Evolutionary conservation across 352 stramenopile genomes (phyloP).

Genomic region (Pilasporangium apinafurcum): DNA sequence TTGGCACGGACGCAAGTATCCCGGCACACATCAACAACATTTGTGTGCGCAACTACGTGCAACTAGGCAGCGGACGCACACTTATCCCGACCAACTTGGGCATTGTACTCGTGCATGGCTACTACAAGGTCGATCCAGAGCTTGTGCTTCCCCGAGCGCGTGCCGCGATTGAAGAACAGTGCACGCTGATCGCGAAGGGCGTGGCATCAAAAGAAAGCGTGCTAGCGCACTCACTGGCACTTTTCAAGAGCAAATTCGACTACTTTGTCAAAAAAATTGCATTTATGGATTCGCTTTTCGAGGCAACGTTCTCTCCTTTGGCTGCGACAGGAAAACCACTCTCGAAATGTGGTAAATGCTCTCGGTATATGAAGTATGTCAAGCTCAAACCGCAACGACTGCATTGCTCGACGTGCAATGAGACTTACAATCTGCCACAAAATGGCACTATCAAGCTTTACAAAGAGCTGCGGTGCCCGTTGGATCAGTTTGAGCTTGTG

Average conservation of each 20-base stretch:
- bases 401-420: slow-evolving; percentile 37
- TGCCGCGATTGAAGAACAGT: slow-evolving; percentile 80
- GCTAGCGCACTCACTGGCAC: slow-evolving; percentile 23
- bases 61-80: slow-evolving; percentile 40
- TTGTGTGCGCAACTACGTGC: slow-evolving; percentile 70
- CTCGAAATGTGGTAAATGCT: slow-evolving; percentile 47
- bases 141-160: slow-evolving; percentile 68
- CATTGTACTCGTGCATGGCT: slow-evolving; percentile 67
- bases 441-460: slow-evolving; percentile 30
- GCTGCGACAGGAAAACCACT: slow-evolving; percentile 33
- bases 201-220: slow-evolving; percentile 29
- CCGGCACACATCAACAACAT: slow-evolving; percentile 86
- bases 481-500: slow-evolving; percentile 51
- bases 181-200: slow-evolving; percentile 72
- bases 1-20: slow-evolving; percentile 76
- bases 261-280: slow-evolving; percentile 53
- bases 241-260: slow-evolving; percentile 42
- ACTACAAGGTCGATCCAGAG: slow-evolving; percentile 64
- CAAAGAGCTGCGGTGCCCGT: slow-evolving; percentile 37
- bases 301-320: slow-evolving; percentile 50
- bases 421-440: slow-evolving; percentile 28
- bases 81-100: slow-evolving; percentile 67
- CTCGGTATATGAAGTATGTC: slow-evolving; percentile 52
- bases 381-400: slow-evolving; percentile 31
- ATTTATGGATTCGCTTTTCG: slow-evolving; percentile 56